Evolutionary conservation across 345 rosid species (phyloP).

Genomic region (Angophora floribunda): DNA sequence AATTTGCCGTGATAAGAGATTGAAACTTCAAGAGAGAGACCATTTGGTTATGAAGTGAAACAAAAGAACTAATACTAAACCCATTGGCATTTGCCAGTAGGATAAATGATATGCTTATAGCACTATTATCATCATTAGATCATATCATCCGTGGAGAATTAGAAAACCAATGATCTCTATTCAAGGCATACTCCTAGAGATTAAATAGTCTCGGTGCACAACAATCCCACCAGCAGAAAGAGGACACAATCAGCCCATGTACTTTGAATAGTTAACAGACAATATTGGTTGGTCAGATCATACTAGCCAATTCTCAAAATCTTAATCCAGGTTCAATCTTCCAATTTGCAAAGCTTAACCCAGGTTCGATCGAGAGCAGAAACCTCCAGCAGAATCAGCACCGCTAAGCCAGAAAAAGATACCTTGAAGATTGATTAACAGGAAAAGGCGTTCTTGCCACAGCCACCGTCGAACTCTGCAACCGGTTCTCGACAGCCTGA

Average conservation of each 20-base stretch:
- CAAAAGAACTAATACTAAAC: neutral
- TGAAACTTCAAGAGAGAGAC: neutral
- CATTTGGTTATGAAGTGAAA: neutral
- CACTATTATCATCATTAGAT: neutral
- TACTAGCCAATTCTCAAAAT: neutral
- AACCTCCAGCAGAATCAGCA: neutral
- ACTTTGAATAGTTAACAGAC: neutral
- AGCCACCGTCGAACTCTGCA: constrained; percentile 20
- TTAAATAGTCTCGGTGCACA: neutral
- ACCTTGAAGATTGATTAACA: constrained; percentile 37
- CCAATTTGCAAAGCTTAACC: neutral
- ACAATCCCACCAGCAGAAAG: neutral
- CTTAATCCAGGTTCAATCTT: neutral
- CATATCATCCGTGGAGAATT: neutral
- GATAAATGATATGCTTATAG: neutral
- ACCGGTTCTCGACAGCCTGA: constrained; percentile 20
- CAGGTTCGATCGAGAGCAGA: neutral
- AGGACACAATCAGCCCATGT: neutral
- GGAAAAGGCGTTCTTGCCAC: constrained; percentile 11
- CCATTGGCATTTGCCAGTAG: neutral
- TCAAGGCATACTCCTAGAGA: neutral
- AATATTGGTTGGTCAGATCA: neutral
- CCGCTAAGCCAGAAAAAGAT: neutral
- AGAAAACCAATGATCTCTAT: neutral
- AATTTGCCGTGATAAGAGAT: neutral